phyloP scores from a whole-genome alignment of 371 early-diverging fungal genomes.

The Parasitella parasitica region DNA sequence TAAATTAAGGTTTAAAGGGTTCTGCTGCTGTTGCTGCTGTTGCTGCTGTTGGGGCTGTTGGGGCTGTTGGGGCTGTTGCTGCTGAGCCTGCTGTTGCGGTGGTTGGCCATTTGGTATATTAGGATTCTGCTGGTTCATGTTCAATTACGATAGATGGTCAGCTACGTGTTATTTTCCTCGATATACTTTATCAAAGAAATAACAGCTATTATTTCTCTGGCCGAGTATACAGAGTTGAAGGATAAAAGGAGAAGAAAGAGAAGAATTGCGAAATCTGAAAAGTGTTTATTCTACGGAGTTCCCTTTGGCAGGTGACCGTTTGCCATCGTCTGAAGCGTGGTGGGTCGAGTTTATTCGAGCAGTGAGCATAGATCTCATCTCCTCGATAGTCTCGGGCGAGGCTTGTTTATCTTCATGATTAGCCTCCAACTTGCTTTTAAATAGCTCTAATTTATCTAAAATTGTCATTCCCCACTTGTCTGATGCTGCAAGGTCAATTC shows the following conservation, averaged over 20 bases:
- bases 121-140: slow-evolving; percentile 25
- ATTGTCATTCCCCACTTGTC: slow-evolving; percentile 42
- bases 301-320: too few species aligned
- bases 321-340: too few species aligned
- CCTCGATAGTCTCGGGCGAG: neutral
- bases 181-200: too few species aligned
- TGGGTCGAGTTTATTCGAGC: too few species aligned
- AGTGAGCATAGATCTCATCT: slow-evolving; percentile 12
- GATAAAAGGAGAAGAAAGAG: too few species aligned
- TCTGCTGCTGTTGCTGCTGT: slow-evolving; percentile 1
- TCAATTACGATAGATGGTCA: neutral
- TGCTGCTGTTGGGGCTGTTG: slow-evolving; percentile 4
- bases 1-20: slow-evolving; percentile 4
- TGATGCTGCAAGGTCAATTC: slow-evolving; percentile 10
- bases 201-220: too few species aligned
- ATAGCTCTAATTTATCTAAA: slow-evolving; percentile 29
- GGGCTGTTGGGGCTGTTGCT: slow-evolving; percentile 8
- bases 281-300: neutral
- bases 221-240: too few species aligned
- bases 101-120: slow-evolving; percentile 24
- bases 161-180: neutral
- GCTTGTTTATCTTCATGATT: neutral
- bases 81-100: slow-evolving; percentile 1
- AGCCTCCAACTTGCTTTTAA: slow-evolving; percentile 9
- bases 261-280: too few species aligned